Base-by-base conservation (phyloP, 352 stramenopile species). In the Paralagenidium karlingii region DNA sequence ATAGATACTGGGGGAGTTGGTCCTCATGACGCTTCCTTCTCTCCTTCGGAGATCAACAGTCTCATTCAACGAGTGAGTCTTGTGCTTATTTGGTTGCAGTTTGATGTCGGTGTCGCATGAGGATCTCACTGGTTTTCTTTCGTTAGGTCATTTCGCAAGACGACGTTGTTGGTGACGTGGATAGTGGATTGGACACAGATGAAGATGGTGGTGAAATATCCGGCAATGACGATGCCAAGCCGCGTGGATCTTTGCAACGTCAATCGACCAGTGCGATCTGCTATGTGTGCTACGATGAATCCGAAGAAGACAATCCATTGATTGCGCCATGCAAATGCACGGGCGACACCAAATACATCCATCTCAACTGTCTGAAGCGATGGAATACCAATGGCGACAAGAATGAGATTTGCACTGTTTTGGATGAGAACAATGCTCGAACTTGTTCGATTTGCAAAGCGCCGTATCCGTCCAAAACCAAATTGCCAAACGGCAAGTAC, bases 291-390 rank as follows among this genome's bases (percentile, higher is more conserved):
- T 91, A 91, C 39, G 77, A 91, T 51, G 77, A 91, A 42, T 66
- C 68, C 8, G 74, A 88, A 46, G 74, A 91, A 13, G 71, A 76
- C 45, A 91, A 96, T 52, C 90, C 90, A 25, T 58, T 97, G 29
- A 96, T 97, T 32, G 82, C 87, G 22, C 90, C 89, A 0, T 97
- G 90, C 67, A 96, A 96, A 51, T 97, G 90, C 47, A 89, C 70
- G 47, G 90, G 90, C 13, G 90, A 97, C 56, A 97, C 90, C 27
- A 93, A 94, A 53, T 96, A 96, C 69, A 94, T 97, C 15, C 90
- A 97, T 41, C 66, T 97, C 8, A 94, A 96, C 50, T 97, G 90
- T 49, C 68, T 97, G 21, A 91, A 95, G 42, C 91, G 94, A 34
- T 97, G 87, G 86, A 94, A 97, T 61, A 91, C 74, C 12, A 91